A percentile compares a stretch with the other conserved stretches of the same genome.
phyloP scores from a whole-genome alignment of 176 grass and related monocot genomes.

The Eleusine coracana region DNA sequence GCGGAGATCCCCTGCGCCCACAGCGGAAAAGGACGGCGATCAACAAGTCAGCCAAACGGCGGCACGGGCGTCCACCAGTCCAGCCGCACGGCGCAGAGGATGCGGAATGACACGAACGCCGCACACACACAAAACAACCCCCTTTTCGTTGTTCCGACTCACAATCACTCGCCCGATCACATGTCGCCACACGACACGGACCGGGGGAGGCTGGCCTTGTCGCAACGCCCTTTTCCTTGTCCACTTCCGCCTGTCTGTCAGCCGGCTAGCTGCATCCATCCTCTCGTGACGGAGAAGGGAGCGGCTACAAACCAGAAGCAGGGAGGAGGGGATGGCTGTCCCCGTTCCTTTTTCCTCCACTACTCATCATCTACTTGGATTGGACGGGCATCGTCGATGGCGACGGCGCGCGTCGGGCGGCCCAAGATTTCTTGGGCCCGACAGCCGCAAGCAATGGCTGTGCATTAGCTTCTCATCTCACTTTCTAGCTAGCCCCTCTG shows the following conservation, averaged over 20 bases:
- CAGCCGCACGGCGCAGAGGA: no score
- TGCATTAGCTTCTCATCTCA: no score
- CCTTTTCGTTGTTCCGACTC: no score
- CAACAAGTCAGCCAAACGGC: background rate
- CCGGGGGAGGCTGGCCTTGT: background rate
- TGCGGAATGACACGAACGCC: background rate
- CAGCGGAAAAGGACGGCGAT: slow-evolving; percentile 19
- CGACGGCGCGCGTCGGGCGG: no score
- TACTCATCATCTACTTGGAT: background rate
- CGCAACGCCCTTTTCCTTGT: slow-evolving; percentile 14
- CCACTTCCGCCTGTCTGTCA: slow-evolving; percentile 10
- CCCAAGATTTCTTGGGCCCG: no score
- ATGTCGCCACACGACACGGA: slow-evolving; percentile 30
- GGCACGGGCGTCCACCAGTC: background rate
- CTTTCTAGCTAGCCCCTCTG: no score
- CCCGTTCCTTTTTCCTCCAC: background rate
- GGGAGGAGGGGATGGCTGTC: background rate
- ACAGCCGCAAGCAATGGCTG: no score
- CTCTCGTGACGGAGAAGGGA: slow-evolving; percentile 26
- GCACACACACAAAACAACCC: no score
- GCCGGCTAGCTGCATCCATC: background rate
- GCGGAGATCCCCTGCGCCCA: background rate
- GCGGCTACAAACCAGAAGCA: background rate
- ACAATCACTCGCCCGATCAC: background rate
- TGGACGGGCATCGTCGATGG: no score